A percentile compares a stretch with the other conserved stretches of the same genome.
phyloP scores from a whole-genome alignment of 371 early-diverging fungal species.

The Actinomortierella ambigua region DNA sequence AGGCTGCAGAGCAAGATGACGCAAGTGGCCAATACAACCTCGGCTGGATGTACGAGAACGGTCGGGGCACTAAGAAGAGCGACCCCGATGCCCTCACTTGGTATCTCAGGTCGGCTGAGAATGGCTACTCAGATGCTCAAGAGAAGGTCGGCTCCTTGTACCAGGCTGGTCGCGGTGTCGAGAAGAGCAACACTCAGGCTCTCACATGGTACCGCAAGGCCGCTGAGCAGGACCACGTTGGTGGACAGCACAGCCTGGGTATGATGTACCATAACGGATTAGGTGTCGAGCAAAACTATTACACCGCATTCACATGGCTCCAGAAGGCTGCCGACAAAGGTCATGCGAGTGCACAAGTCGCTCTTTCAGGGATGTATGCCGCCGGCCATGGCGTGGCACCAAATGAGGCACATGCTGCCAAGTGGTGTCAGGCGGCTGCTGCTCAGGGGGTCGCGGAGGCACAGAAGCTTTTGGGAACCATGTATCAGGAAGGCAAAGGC shows the following conservation, averaged over 20 bases:
- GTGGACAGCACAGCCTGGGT: conserved; percentile 80
- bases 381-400: conserved; percentile 77
- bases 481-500: conserved; percentile 89
- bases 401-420: conserved; percentile 60
- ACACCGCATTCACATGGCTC: conserved; percentile 72
- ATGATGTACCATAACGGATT: conserved; percentile 78
- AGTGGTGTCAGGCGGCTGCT: conserved; percentile 53
- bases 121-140: conserved; percentile 80
- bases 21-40: conserved; percentile 71
- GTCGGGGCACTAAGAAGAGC: conserved; percentile 69
- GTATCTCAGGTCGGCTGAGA: conserved; percentile 69
- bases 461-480: conserved; percentile 85
- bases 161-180: conserved; percentile 79
- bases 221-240: conserved; percentile 71
- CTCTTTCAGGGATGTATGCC: conserved; percentile 82
- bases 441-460: conserved; percentile 72
- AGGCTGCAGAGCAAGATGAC: conserved; percentile 66
- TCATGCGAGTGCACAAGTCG: conserved; percentile 76
- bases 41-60: conserved; percentile 83
- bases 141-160: conserved; percentile 79
- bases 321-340: conserved; percentile 72
- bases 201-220: conserved; percentile 73
- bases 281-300: conserved; percentile 62
- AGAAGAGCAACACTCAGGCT: conserved; percentile 59
- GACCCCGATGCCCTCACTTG: conserved; percentile 64